Base-by-base conservation (phyloP, 2,329 filamentous ascomycete species). In the Clonostachys solani region DNA sequence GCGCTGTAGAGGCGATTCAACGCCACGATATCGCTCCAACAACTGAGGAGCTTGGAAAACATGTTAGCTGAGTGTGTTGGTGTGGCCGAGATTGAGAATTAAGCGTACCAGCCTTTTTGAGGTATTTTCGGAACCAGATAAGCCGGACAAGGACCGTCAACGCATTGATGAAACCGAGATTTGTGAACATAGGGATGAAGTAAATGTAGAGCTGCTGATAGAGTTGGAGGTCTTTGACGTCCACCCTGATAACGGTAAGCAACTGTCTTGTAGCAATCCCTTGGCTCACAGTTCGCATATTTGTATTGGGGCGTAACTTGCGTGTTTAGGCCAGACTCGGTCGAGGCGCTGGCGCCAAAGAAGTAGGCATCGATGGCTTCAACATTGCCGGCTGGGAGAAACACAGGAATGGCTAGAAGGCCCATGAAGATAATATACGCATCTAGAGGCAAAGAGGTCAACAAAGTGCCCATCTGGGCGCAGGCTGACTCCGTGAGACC, bases 181-280 rank as follows among this genome's bases (percentile, higher is more conserved):
- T 77, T 0, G 67, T 69, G 2, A 78, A 49, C 10, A 76, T 64
- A 1, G 76, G 73, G 18, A 75, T 58, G 42, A 78, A 62, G 53
- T 78, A 80, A 40, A 78, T 53, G 44, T 68, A 72, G 5, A 79
- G 50, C 52, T 79, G 76, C 53, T 79, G 76, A 48, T 77, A 78
- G 0, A 62, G 66, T 49, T 66, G 66, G 15, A 79, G 55, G 2
- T 61, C 58, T 42, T 77, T 78, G 44, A 78, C 56, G 52, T 79
- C 74, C 38, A 77, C 54, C 13, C 75, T 78, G 40, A 16, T 7
- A 38, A 38, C 15, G 12, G 12, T 17, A 17, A 17, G 36, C 16
- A 38, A 2, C 15, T 15, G 36, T 15, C 2, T 10, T 15, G 15
- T 17, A 38, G 36, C 2, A 38, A 38, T 9, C 9, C 23, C 23